A percentile compares a stretch with the other conserved stretches of the same genome.
Conservation (phyloP, 2,329 filamentous ascomycete species). For the Aspergillus tubingensis region DNA sequence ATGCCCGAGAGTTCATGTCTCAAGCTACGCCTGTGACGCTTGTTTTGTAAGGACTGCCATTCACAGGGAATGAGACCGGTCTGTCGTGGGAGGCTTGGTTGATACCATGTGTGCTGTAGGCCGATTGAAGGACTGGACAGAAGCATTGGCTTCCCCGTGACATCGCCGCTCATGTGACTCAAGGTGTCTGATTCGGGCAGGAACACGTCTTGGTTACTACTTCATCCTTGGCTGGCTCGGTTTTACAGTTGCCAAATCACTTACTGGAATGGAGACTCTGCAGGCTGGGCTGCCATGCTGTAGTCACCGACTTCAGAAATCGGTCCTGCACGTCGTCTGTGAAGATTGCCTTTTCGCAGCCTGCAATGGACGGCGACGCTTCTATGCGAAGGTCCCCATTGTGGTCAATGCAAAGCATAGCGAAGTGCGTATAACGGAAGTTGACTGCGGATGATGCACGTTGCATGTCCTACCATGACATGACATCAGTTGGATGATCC, state of each 20-base stretch:
- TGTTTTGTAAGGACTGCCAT: slow-evolving; percentile 31
- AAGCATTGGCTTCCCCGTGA: slow-evolving; percentile 13
- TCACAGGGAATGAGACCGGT: slow-evolving; percentile 35
- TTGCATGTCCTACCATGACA: slow-evolving; percentile 19
- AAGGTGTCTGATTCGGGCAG: slow-evolving; percentile 5
- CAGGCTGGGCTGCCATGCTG: slow-evolving; percentile 22
- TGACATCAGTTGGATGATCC: slow-evolving; percentile 14
- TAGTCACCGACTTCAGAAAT: slow-evolving; percentile 33
- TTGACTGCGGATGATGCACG: slow-evolving; percentile 22
- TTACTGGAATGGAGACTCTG: slow-evolving; percentile 29
- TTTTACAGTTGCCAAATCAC: neutral
- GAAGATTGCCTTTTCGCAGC: slow-evolving; percentile 36
- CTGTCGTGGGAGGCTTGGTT: slow-evolving; percentile 19
- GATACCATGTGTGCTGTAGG: slow-evolving; percentile 28
- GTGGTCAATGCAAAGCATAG: slow-evolving; percentile 40
- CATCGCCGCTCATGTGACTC: slow-evolving; percentile 17
- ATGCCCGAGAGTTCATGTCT: slow-evolving; percentile 20
- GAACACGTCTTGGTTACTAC: neutral
- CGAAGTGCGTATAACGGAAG: slow-evolving; percentile 38
- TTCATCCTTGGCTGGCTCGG: neutral
- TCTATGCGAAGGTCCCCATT: slow-evolving; percentile 36
- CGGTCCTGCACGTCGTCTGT: slow-evolving; percentile 38
- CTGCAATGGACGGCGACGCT: slow-evolving; percentile 36
- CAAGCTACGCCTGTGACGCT: slow-evolving; percentile 28
- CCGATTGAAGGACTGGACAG: slow-evolving; percentile 15